phyloP scores from a whole-genome alignment of 73 alveolate genomes.

The Blepharisma japonicum region DNA sequence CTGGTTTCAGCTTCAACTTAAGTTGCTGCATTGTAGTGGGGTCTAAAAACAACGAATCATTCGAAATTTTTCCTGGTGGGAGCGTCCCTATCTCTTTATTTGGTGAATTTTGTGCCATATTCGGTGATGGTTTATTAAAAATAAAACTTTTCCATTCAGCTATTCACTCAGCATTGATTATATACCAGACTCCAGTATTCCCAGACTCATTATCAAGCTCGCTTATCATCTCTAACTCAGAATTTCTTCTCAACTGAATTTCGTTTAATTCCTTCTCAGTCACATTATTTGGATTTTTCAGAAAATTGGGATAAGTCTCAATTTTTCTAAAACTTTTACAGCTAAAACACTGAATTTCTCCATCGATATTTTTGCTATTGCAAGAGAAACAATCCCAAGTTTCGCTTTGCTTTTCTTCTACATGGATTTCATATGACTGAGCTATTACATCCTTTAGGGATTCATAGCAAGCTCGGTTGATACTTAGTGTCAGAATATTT shows the following conservation, averaged over 20 bases:
- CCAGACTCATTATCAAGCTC: constrained; percentile 27
- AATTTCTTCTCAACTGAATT: constrained; percentile 3
- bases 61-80: constrained; percentile 37
- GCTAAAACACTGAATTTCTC: not conserved
- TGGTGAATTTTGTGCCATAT: not conserved
- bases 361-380: not conserved
- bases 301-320: constrained; percentile 25
- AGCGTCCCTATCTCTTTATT: constrained; percentile 13
- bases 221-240: constrained; percentile 20
- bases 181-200: constrained; percentile 10
- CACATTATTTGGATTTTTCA: constrained; percentile 16
- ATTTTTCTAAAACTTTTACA: constrained; percentile 5
- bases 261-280: constrained; percentile 24
- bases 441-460: no score
- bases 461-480: no score
- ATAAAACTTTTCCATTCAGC: constrained; percentile 38
- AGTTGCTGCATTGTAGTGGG: not conserved
- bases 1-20: constrained; percentile 15
- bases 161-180: constrained; percentile 23
- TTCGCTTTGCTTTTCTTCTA: no score
- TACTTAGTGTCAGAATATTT: no score
- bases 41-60: constrained; percentile 20
- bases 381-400: not conserved
- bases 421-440: no score
- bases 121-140: constrained; percentile 4